Evolutionary conservation across 2,329 filamentous ascomycete species (phyloP), one percentile per base, ranked within the genome.

Genomic region (Tympanopsis confertula): DNA sequence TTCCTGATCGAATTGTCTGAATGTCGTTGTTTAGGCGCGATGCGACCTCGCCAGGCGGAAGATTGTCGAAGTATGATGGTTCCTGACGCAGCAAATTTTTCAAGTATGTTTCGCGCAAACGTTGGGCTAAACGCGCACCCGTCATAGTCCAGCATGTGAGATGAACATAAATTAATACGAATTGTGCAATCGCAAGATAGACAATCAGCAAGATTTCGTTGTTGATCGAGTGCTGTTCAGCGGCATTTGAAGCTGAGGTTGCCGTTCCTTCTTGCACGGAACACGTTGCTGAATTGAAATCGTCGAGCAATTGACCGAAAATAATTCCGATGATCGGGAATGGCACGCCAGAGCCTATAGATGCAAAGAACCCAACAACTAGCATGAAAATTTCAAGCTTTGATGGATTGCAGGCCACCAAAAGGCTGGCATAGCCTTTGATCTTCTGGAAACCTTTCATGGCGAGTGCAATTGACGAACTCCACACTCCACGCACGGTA

Each of bases 11-110:
- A 36, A 68, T 64, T 3, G 61, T 58, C 35, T 59, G 54, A 22
- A 68, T 61, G 43, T 69, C 64, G 35, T 57, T 57, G 44, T 62
- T 63, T 24, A 69, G 57, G 18, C 64, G 53, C 15, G 62, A 63
- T 2, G 63, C 60, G 2, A 67, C 62, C 40, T 66, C 61, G 13
- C 65, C 65, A 4, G 62, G 54, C 33, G 62, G 57, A 5, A 67
- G 50, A 4, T 55, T 55, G 44, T 66, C 63, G 45, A 67, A 66
- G 43, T 61, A 67, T 4, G 60, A 54, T 19, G 59, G 22, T n/a
- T 26, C 22, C 22, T 26, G 22, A n/a, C 22, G 22, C 7, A 26
- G 7, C n/a, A 26, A n/a, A 26, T 26, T 26, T n/a, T 26, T 26
- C 22, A 26, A 26, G 22, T 26, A 26, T 7, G 7, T 26, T 26